These are phyloP conservation scores for Acanthamoeba quina DNA, from an alignment of 208 protist species.

Conservation along the genomic window DNA sequence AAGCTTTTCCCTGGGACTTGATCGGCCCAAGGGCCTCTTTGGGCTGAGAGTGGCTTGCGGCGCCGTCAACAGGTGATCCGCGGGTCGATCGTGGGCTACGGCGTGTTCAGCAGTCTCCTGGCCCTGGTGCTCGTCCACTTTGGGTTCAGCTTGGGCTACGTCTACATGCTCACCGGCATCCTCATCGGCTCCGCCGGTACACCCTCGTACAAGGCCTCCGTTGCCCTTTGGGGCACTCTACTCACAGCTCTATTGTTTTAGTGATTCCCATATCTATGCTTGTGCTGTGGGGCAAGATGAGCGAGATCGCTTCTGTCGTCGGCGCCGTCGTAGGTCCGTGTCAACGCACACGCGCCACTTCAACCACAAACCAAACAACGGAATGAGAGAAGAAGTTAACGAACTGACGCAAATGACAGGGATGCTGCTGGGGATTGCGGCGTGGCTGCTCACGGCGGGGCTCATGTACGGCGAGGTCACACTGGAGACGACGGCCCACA, in stretches of 20 bases:
- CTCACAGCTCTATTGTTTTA: neutral
- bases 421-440: constrained; percentile 62
- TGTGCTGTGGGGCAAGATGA: constrained; percentile 38
- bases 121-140: constrained; percentile 74
- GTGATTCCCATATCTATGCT: constrained; percentile 9
- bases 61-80: neutral
- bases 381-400: too few relatives aligned
- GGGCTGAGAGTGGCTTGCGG: too few relatives aligned
- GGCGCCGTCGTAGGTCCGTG: constrained; percentile 21
- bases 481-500: constrained; percentile 68
- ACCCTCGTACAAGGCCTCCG: too few relatives aligned
- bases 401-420: neutral
- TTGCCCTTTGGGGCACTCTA: too few relatives aligned
- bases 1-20: too few relatives aligned
- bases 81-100: constrained; percentile 73
- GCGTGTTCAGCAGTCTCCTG: constrained; percentile 77
- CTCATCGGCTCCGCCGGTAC: constrained; percentile 81
- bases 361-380: too few relatives aligned
- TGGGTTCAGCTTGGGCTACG: constrained; percentile 79
- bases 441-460: constrained; percentile 78
- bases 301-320: neutral
- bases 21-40: too few relatives aligned
- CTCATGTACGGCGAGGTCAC: constrained; percentile 69
- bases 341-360: neutral
- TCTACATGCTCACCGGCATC: constrained; percentile 83